A percentile compares a stretch with the other conserved stretches of the same genome.
Evolutionary conservation across 1,139 yeast genomes (phyloP).

Genomic region (Eremothecium cymbalariae): DNA sequence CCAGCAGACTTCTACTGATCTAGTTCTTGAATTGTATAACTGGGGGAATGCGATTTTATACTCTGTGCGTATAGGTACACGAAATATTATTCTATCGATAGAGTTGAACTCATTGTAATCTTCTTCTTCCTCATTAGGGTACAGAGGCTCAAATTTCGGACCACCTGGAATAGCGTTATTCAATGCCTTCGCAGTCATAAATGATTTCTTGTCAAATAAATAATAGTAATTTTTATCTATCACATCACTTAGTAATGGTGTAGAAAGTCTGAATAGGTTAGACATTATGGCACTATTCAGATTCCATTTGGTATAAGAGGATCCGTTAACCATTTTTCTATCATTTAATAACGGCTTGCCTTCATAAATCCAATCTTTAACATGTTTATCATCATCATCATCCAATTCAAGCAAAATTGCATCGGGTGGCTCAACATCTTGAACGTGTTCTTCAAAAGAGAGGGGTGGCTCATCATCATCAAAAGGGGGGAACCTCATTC

Average conservation of each 20-base stretch:
- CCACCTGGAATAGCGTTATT: slow-evolving; percentile 90
- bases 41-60: slow-evolving; percentile 81
- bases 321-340: slow-evolving; percentile 50
- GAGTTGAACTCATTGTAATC: slow-evolving; percentile 88
- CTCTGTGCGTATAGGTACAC: slow-evolving; percentile 72
- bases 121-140: slow-evolving; percentile 60
- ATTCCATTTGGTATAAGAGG: slow-evolving; percentile 65
- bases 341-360: slow-evolving; percentile 64
- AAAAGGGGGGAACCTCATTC: slow-evolving; percentile 91
- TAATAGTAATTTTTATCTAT: slow-evolving; percentile 53
- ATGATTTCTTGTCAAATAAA: slow-evolving; percentile 67
- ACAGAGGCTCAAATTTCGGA: slow-evolving; percentile 90
- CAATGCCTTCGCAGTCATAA: slow-evolving; percentile 84
- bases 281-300: slow-evolving; percentile 57
- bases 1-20: slow-evolving; percentile 51
- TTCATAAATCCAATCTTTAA: slow-evolving; percentile 75
- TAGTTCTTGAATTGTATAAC: slow-evolving; percentile 71
- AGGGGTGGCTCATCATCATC: slow-evolving; percentile 97
- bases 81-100: slow-evolving; percentile 74
- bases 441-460: slow-evolving; percentile 71
- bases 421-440: slow-evolving; percentile 63
- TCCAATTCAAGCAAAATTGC: slow-evolving; percentile 60
- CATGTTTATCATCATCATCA: slow-evolving; percentile 48
- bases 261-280: slow-evolving; percentile 54
- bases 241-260: slow-evolving; percentile 56